Evolutionary conservation across 345 rosid genomes (phyloP).

Genomic region (Moringa oleifera): DNA sequence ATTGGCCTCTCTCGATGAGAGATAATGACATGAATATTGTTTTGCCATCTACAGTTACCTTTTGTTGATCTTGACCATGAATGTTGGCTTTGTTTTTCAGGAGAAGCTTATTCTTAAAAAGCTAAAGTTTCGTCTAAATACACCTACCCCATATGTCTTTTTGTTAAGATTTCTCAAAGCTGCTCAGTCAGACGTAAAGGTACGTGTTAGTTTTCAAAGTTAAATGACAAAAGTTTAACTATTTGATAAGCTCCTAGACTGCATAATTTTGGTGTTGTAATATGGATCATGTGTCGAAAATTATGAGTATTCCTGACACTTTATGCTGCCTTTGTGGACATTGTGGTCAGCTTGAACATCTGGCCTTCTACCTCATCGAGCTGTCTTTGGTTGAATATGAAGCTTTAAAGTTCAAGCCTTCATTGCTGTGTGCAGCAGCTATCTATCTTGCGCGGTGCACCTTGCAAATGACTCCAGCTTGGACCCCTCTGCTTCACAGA

Average conservation of each 20-base stretch:
- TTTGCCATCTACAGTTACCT: background rate
- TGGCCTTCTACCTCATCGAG: constrained; percentile 83
- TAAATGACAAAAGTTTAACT: background rate
- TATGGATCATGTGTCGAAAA: background rate
- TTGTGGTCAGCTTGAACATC: constrained; percentile 64
- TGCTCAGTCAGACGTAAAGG: constrained; percentile 77
- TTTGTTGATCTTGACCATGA: background rate
- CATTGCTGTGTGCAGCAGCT: constrained; percentile 88
- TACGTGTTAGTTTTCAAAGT: constrained; percentile 18
- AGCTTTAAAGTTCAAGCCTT: constrained; percentile 72
- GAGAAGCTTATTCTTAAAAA: constrained; percentile 71
- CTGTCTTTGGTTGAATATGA: constrained; percentile 74
- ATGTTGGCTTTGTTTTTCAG: constrained; percentile 36
- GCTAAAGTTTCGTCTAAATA: constrained; percentile 80
- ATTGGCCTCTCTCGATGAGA: background rate
- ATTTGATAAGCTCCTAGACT: background rate
- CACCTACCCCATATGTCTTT: constrained; percentile 87
- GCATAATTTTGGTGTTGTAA: background rate
- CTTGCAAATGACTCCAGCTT: constrained; percentile 52
- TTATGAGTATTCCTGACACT: background rate
- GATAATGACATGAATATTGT: background rate
- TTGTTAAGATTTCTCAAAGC: constrained; percentile 93
- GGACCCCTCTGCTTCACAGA: constrained; percentile 66
- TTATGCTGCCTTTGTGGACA: background rate
- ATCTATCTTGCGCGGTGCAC: constrained; percentile 76